Evolutionary conservation across 2,329 filamentous ascomycete species (phyloP).

Genomic region (Dothidotthia symphoricarpi): DNA sequence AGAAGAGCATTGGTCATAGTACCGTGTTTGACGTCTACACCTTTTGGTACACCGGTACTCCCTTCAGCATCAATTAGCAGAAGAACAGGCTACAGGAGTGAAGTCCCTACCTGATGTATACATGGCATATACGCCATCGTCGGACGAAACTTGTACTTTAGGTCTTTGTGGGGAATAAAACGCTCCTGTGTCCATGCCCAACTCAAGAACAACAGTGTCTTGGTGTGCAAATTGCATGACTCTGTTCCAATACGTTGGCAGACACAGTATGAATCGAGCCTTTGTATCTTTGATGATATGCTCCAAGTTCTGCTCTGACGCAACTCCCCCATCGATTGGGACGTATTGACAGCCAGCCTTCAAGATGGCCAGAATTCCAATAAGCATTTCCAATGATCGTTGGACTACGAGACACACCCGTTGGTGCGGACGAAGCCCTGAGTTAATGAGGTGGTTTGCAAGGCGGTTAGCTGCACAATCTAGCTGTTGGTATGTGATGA

Average conservation of each 20-base stretch:
- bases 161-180: constrained; percentile 20
- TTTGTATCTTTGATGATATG: constrained; percentile 53
- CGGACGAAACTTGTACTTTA: constrained; percentile 10
- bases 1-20: constrained; percentile 58
- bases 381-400: constrained; percentile 57
- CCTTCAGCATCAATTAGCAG: constrained; percentile 16
- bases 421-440: constrained; percentile 38
- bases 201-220: constrained; percentile 14
- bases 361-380: constrained; percentile 57
- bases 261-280: constrained; percentile 50
- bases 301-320: constrained; percentile 39
- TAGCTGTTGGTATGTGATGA: constrained; percentile 22
- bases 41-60: constrained; percentile 59
- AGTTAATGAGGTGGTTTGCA: constrained; percentile 19
- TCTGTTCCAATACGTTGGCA: constrained; percentile 37
- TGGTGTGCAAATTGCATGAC: constrained; percentile 17
- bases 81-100: neutral
- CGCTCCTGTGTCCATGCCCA: constrained; percentile 15
- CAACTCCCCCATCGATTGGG: constrained; percentile 55
- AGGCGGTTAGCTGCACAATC: constrained; percentile 15
- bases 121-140: constrained; percentile 43
- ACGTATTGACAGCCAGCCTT: constrained; percentile 60
- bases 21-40: constrained; percentile 57
- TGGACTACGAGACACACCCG: constrained; percentile 56
- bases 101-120: constrained; percentile 57